Evolutionary conservation across 148 eudicot species (phyloP).

Genomic region (Cornus controversa): DNA sequence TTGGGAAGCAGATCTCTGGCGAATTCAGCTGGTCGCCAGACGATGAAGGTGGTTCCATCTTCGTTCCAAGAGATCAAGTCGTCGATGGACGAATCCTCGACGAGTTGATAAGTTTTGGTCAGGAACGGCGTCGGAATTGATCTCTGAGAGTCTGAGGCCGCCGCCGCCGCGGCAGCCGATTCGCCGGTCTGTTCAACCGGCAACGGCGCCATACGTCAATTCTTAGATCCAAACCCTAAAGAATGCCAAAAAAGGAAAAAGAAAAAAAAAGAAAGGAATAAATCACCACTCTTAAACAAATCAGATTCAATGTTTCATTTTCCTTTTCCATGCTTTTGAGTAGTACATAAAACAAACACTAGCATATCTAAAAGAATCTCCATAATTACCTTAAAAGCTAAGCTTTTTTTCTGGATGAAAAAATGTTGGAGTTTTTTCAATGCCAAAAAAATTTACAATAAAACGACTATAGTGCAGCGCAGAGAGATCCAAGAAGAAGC

Average conservation of each 20-base stretch:
- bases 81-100: slow-evolving; percentile 64
- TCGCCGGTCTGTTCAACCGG: slow-evolving; percentile 54
- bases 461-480: too few relatives aligned
- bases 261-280: too few relatives aligned
- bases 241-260: too few relatives aligned
- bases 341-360: background rate
- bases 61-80: slow-evolving; percentile 82
- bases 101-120: slow-evolving; percentile 72
- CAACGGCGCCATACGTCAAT: slow-evolving; percentile 27
- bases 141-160: slow-evolving; percentile 37
- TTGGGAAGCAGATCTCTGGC: slow-evolving; percentile 81
- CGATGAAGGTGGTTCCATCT: slow-evolving; percentile 72
- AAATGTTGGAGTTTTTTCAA: too few relatives aligned
- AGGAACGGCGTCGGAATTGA: slow-evolving; percentile 77
- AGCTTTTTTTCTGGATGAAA: too few relatives aligned
- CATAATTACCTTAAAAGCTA: background rate
- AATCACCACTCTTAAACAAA: too few relatives aligned
- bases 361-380: background rate
- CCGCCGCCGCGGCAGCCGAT: slow-evolving; percentile 19
- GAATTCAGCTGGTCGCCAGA: slow-evolving; percentile 90
- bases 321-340: background rate
- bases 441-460: too few relatives aligned
- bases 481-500: too few relatives aligned
- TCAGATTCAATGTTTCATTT: too few relatives aligned
- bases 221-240: background rate